phyloP scores from a whole-genome alignment of 352 stramenopile species.

The Phytophthora constricta region DNA sequence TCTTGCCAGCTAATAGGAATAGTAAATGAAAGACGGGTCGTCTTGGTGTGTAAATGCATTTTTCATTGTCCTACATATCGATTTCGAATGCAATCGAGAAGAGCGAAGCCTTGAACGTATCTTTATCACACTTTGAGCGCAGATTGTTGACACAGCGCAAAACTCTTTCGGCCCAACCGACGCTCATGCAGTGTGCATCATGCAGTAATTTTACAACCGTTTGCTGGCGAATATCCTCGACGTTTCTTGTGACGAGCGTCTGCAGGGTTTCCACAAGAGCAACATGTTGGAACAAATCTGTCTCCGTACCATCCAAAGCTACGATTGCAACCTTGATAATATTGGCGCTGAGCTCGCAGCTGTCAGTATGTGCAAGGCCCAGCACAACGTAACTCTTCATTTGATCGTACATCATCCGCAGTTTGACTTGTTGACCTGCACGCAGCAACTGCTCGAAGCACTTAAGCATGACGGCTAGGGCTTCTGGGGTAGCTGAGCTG shows the following conservation, averaged over 20 bases:
- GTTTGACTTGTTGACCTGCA: conserved; percentile 17
- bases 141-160: conserved; percentile 44
- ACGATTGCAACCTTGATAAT: conserved; percentile 39
- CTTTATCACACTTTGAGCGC: conserved; percentile 37
- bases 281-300: conserved; percentile 45
- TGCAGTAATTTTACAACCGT: conserved; percentile 61
- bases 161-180: conserved; percentile 33
- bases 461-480: conserved; percentile 54
- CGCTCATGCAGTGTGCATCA: conserved; percentile 37
- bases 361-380: conserved; percentile 46
- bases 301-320: conserved; percentile 14
- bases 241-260: conserved; percentile 53
- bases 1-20: conserved; percentile 37
- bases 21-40: conserved; percentile 41
- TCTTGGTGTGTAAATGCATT: conserved; percentile 31
- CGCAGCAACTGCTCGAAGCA: conserved; percentile 62
- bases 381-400: conserved; percentile 58
- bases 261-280: conserved; percentile 46
- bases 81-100: conserved; percentile 61
- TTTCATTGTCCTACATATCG: conserved; percentile 16
- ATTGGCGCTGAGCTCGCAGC: conserved; percentile 43
- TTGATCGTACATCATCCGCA: conserved; percentile 60
- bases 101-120: conserved; percentile 57
- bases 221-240: conserved; percentile 71
- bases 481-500: conserved; percentile 40